Evolutionary conservation across 169 alveolate genomes (phyloP).

Genomic region (Cryptosporidium parvum): DNA sequence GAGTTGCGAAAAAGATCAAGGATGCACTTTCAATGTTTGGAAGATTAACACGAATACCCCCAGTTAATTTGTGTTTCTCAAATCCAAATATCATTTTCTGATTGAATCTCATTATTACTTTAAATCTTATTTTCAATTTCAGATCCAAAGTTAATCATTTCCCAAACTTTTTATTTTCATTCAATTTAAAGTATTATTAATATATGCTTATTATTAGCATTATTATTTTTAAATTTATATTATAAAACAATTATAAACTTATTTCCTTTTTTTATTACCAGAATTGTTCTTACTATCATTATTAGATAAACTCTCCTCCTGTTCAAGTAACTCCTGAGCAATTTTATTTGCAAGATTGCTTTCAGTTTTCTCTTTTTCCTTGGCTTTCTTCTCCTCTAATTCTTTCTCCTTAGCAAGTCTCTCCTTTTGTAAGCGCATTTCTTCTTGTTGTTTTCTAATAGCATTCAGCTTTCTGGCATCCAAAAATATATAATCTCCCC

Average conservation of each 20-base stretch:
- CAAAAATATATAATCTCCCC: slow-evolving; percentile 67
- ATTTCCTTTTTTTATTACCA: slow-evolving; percentile 18
- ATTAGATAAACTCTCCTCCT: background rate
- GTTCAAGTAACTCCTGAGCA: slow-evolving; percentile 48
- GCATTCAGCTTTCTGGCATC: slow-evolving; percentile 60
- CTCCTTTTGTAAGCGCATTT: slow-evolving; percentile 36
- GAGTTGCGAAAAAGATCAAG: background rate
- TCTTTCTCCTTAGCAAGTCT: slow-evolving; percentile 51
- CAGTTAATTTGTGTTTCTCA: background rate
- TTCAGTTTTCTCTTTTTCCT: slow-evolving; percentile 38
- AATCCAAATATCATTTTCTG: background rate
- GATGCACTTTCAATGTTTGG: slow-evolving; percentile 27
- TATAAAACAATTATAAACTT: background rate
- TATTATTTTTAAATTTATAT: too few relatives aligned
- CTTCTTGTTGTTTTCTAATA: slow-evolving; percentile 64
- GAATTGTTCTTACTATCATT: slow-evolving; percentile 1
- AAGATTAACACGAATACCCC: background rate
- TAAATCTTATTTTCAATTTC: background rate
- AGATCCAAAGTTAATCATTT: background rate
- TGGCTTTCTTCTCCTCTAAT: slow-evolving; percentile 35
- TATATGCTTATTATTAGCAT: too few relatives aligned
- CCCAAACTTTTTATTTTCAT: background rate
- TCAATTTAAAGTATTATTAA: too few relatives aligned
- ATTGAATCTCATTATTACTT: background rate
- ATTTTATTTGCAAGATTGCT: slow-evolving; percentile 32